These are phyloP conservation scores for Annona cherimola DNA, from an alignment of 164 flowering plant genomes.

Conservation along the genomic window DNA sequence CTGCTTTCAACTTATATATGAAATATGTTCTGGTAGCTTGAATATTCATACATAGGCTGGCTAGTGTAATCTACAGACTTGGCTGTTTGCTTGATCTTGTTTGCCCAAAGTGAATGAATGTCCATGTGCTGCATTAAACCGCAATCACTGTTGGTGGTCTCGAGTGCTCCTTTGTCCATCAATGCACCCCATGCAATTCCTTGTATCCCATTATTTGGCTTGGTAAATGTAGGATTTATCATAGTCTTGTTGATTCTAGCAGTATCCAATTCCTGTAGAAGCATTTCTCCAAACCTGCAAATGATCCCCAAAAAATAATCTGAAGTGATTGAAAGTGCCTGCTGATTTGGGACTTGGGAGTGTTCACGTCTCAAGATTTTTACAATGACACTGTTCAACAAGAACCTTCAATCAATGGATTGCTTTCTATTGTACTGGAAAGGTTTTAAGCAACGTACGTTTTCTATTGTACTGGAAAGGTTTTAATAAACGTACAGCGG, in stretches of 20 bases:
- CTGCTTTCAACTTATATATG: neutral
- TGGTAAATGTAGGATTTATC: constrained; percentile 38
- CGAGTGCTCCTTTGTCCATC: neutral
- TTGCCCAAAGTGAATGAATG: neutral
- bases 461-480: too few relatives aligned
- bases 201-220: constrained; percentile 18
- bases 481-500: neutral
- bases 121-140: neutral
- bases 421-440: too few relatives aligned
- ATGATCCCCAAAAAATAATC: too few relatives aligned
- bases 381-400: too few relatives aligned
- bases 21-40: neutral
- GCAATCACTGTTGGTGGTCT: neutral
- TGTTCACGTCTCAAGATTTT: too few relatives aligned
- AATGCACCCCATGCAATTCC: constrained; percentile 13
- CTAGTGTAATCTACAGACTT: neutral
- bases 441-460: too few relatives aligned
- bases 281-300: neutral
- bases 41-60: neutral
- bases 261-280: constrained; percentile 27
- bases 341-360: too few relatives aligned
- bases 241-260: constrained; percentile 38
- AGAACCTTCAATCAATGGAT: too few relatives aligned
- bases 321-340: too few relatives aligned
- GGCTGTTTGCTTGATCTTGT: too few relatives aligned